Base-by-base conservation (phyloP, 176 grass and related monocot species). In the Cenchrus fungigraminus region DNA sequence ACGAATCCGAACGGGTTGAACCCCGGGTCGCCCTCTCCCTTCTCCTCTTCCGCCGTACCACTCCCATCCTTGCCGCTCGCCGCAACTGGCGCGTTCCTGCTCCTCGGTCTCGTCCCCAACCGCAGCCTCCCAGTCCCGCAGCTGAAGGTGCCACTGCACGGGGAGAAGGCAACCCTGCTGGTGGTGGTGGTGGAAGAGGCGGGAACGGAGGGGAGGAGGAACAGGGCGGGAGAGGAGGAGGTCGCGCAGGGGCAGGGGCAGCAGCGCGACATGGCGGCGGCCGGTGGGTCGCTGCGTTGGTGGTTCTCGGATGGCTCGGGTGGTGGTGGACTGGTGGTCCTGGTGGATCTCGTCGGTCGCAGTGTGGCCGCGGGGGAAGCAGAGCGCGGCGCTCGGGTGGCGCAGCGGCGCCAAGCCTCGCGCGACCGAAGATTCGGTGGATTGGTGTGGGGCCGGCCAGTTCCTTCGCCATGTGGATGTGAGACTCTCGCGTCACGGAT, bases 1-100 rank as follows among this genome's bases (percentile, higher is more conserved):
- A 95, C 95, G 77, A 98, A 98, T 4, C 95, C 95, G 60, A 98
- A 98, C 5, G 95, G 95, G 16, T 93, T 98, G 83, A 98, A 98
- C 65, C 63, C 79, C 20, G 83, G 81, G 0, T 71, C 53, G 3
- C 86, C 88, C 16, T 71, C 84, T 32, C 80, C 20, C 54, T 76
- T 79, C 29, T 2, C 14, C 25, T 40, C 72, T 11, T 84, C 78
- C 19, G 17, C 69, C 70, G 60, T 22, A 16, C 71, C 78, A 29
- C 78, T 78, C 14, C 52, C 83, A 12, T 82, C 86, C 51, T 79
- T 86, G 78, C 87, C 54, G 64, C 57, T 85, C 63, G 79, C 84
- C 5, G 79, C 74, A 29, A 86, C 67, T 0, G 58, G n/a, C 55
- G 0, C 42, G 2, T 17, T 49, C 57, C 49, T 40, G 32, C 65